These are phyloP conservation scores for Vitis hybrid DNA, from an alignment of 177 flowering plant species.

Conservation along the genomic window DNA sequence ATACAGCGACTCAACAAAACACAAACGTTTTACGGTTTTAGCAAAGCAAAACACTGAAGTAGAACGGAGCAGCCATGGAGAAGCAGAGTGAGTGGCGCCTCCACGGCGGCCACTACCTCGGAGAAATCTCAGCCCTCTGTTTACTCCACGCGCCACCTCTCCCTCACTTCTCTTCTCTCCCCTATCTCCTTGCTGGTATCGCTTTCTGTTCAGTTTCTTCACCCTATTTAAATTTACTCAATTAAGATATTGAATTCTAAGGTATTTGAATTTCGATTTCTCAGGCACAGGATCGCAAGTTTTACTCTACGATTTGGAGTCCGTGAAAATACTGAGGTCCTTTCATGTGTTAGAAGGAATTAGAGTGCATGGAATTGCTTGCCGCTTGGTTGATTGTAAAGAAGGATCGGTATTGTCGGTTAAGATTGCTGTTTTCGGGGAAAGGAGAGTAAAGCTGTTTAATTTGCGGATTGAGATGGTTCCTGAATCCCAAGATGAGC, in stretches of 20 bases:
- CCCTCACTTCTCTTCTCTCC: slow-evolving; percentile 51
- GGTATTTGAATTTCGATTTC: background rate
- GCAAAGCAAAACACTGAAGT: background rate
- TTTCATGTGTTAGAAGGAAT: slow-evolving; percentile 76
- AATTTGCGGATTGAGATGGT: slow-evolving; percentile 28
- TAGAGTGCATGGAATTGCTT: slow-evolving; percentile 81
- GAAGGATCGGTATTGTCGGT: slow-evolving; percentile 21
- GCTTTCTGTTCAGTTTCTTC: background rate
- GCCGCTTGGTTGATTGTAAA: slow-evolving; percentile 16
- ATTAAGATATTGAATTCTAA: background rate
- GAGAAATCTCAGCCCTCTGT: slow-evolving; percentile 91
- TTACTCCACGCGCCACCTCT: slow-evolving; percentile 53
- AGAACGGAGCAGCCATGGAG: slow-evolving; percentile 22
- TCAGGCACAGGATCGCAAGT: slow-evolving; percentile 87
- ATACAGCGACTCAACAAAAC: too few relatives aligned
- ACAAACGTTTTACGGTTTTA: too few relatives aligned
- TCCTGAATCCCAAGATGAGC: slow-evolving; percentile 6
- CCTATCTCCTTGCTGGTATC: slow-evolving; percentile 78
- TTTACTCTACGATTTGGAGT: slow-evolving; percentile 55
- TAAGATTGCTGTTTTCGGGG: slow-evolving; percentile 69
- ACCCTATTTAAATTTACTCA: background rate
- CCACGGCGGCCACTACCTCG: slow-evolving; percentile 61
- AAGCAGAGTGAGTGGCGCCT: slow-evolving; percentile 33
- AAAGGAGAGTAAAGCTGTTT: slow-evolving; percentile 71
- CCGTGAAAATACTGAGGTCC: slow-evolving; percentile 39